phyloP scores from a whole-genome alignment of 192 early-diverging fungal genomes.

The Allomyces arbusculus region DNA sequence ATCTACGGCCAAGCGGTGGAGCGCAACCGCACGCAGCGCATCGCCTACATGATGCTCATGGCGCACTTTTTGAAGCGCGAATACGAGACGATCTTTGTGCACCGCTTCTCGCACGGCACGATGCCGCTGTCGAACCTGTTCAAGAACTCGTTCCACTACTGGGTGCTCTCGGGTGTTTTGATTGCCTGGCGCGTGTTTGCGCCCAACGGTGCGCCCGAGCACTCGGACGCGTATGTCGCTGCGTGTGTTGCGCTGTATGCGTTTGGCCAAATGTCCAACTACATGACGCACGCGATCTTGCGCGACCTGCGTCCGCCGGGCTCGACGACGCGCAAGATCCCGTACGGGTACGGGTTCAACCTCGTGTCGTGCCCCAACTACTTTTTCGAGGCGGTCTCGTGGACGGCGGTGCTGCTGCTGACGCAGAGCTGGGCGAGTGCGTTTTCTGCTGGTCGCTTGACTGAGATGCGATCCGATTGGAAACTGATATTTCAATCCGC shows the following conservation, averaged over 20 bases:
- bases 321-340: conserved; percentile 63
- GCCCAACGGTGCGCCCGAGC: conserved; percentile 21
- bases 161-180: conserved; percentile 63
- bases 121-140: conserved; percentile 91
- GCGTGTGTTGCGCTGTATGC: conserved; percentile 27
- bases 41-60: conserved; percentile 42
- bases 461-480: conserved; percentile 10
- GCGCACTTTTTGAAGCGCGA: conserved; percentile 83
- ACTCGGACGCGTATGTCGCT: conserved; percentile 18
- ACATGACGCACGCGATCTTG: conserved; percentile 60
- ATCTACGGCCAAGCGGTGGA: conserved; percentile 45
- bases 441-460: not conserved
- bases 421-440: conserved; percentile 46
- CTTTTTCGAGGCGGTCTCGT: conserved; percentile 68
- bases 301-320: conserved; percentile 83
- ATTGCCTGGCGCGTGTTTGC: conserved; percentile 64
- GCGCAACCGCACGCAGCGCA: conserved; percentile 53
- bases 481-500: not conserved
- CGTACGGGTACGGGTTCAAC: conserved; percentile 77
- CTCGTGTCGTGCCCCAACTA: conserved; percentile 85
- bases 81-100: conserved; percentile 77
- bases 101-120: conserved; percentile 78
- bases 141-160: conserved; percentile 90
- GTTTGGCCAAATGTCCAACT: conserved; percentile 65
- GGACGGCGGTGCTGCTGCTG: conserved; percentile 51